phyloP scores from a whole-genome alignment of 441 rosid species.

The Adansonia madagascariensis region DNA sequence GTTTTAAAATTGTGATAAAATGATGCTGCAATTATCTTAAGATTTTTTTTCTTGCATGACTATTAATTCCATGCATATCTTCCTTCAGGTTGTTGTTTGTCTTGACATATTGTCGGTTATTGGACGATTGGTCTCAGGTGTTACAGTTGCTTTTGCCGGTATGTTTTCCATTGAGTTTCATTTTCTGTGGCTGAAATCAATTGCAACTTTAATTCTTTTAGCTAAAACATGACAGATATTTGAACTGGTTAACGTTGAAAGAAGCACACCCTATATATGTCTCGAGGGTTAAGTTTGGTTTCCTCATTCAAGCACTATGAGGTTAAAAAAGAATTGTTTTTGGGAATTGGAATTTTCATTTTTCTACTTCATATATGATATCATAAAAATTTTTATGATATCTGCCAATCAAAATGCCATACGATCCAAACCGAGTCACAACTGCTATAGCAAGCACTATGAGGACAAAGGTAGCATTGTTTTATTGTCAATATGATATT shows the following conservation, averaged over 20 bases:
- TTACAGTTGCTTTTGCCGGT: conserved; percentile 91
- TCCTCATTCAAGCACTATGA: background rate
- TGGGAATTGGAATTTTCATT: background rate
- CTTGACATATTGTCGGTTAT: conserved; percentile 73
- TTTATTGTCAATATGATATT: no score
- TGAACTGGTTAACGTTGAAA: conserved; percentile 16
- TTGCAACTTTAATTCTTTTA: background rate
- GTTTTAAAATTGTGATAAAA: background rate
- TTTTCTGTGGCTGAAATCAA: conserved; percentile 11
- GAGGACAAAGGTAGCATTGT: no score
- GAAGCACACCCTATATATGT: background rate
- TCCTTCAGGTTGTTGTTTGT: conserved; percentile 71
- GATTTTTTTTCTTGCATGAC: background rate
- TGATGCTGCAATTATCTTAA: background rate
- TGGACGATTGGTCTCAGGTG: conserved; percentile 84
- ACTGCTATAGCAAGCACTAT: no score
- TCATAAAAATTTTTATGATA: no score
- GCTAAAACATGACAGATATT: conserved; percentile 18
- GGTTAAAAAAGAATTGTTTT: background rate
- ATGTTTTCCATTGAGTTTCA: conserved; percentile 27
- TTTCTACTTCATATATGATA: no score
- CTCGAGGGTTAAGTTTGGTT: conserved; percentile 9
- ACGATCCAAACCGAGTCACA: no score
- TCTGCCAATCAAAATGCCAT: no score
- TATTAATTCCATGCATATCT: conserved; percentile 18